Conservation (phyloP, 164 flowering plant species). For the Kingdonia uniflora region DNA sequence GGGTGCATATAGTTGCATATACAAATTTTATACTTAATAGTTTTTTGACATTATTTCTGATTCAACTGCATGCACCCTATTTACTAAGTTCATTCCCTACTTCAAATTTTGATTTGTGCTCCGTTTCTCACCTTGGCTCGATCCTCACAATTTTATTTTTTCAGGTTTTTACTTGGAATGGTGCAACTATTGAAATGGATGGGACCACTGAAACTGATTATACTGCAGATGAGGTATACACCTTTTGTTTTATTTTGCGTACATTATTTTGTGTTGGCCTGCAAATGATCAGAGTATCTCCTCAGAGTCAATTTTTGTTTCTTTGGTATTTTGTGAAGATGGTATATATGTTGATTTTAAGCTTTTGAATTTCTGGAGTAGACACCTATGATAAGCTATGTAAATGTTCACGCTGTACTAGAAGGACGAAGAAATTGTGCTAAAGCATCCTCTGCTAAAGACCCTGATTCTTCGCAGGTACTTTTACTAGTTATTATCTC, state of each 20-base stretch:
- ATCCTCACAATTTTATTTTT: neutral
- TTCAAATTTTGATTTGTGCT: too few relatives aligned
- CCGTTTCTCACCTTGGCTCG: too few relatives aligned
- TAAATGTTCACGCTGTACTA: constrained; percentile 87
- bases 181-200: constrained; percentile 88
- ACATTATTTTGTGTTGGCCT: too few relatives aligned
- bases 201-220: constrained; percentile 85
- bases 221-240: constrained; percentile 82
- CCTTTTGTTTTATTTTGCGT: neutral
- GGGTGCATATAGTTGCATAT: too few relatives aligned
- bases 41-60: too few relatives aligned
- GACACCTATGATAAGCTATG: constrained; percentile 95
- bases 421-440: constrained; percentile 83
- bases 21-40: too few relatives aligned
- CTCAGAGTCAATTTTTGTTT: too few relatives aligned
- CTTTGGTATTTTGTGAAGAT: too few relatives aligned
- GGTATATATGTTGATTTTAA: neutral
- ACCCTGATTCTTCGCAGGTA: constrained; percentile 60
- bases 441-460: constrained; percentile 50
- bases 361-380: constrained; percentile 14
- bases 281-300: too few relatives aligned
- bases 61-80: too few relatives aligned
- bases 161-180: constrained; percentile 93
- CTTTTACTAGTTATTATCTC: neutral
- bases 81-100: too few relatives aligned